Evolutionary conservation across 2,329 filamentous ascomycete species (phyloP).

Genomic region (Lecanosticta acicola): DNA sequence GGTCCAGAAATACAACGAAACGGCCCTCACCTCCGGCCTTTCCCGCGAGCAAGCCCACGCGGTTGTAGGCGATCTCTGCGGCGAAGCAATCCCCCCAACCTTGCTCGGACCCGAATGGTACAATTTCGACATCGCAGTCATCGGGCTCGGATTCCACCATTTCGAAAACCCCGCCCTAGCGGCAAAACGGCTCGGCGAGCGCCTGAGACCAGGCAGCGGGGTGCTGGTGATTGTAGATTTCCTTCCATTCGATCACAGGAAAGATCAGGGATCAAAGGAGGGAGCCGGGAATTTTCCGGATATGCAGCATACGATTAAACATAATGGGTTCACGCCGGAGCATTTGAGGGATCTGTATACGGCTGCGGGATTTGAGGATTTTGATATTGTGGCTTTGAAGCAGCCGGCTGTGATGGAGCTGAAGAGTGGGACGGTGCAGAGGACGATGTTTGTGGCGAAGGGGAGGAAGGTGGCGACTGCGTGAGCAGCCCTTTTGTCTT

Average conservation of each 20-base stretch:
- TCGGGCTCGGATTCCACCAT: slow-evolving; percentile 44
- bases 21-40: slow-evolving; percentile 21
- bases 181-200: slow-evolving; percentile 23
- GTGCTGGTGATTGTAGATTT: slow-evolving; percentile 31
- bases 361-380: slow-evolving; percentile 27
- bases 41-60: slow-evolving; percentile 24
- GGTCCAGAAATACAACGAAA: slow-evolving; percentile 30
- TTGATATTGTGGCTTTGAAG: slow-evolving; percentile 27
- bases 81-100: slow-evolving; percentile 16
- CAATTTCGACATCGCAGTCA: slow-evolving; percentile 40
- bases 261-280: slow-evolving; percentile 8
- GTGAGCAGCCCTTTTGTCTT: slow-evolving; percentile 1
- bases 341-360: slow-evolving; percentile 26
- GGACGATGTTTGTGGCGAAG: slow-evolving; percentile 32
- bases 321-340: slow-evolving; percentile 27
- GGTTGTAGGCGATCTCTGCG: slow-evolving; percentile 35
- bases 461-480: slow-evolving; percentile 23
- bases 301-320: slow-evolving; percentile 31
- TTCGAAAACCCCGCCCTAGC: slow-evolving; percentile 32
- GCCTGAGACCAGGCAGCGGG: slow-evolving; percentile 26
- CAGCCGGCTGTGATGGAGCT: slow-evolving; percentile 28
- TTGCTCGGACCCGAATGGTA: slow-evolving; percentile 31
- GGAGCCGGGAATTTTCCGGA: slow-evolving; percentile 15
- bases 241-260: slow-evolving; percentile 12
- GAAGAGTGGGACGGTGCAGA: slow-evolving; percentile 20